Percentiles rank a stretch among this genome's conserved stretches.
These are phyloP conservation scores for Phalaenopsis equestris DNA, from an alignment of 106 monocot species.

Conservation along the genomic window DNA sequence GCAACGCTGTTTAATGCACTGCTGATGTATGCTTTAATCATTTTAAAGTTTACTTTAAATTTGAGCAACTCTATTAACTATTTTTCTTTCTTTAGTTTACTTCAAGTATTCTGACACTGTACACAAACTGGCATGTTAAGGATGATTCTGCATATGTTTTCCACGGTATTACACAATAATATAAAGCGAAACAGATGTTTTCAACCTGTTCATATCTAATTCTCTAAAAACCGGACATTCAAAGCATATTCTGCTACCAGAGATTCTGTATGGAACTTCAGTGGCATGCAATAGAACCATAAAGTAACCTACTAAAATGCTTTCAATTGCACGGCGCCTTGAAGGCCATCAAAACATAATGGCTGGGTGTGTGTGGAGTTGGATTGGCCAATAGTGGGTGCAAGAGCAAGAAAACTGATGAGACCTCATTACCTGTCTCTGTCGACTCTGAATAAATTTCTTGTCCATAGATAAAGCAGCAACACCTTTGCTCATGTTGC, in stretches of 20 bases:
- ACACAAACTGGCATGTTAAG: no score
- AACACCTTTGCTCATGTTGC: constrained; percentile 97
- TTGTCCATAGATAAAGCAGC: constrained; percentile 96
- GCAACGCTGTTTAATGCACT: not conserved
- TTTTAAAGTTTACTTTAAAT: not conserved
- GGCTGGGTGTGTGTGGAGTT: no score
- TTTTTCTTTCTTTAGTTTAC: not conserved
- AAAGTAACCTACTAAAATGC: no score
- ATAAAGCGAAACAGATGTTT: not conserved
- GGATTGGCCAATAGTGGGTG: not conserved
- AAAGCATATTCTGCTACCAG: not conserved
- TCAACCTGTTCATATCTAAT: not conserved
- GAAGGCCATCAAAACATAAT: no score
- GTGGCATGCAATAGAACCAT: no score
- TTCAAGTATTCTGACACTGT: not conserved
- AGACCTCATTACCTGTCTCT: constrained; percentile 46
- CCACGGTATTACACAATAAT: not conserved
- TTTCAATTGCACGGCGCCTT: no score
- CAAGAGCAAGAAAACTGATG: not conserved
- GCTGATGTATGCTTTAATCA: not conserved
- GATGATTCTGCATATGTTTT: no score
- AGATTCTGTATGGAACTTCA: not conserved
- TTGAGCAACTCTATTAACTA: not conserved
- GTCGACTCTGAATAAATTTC: constrained; percentile 92
- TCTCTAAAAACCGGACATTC: not conserved